phyloP scores from a whole-genome alignment of 1,139 yeast genomes.

The Nakaseomyces nivariensis region DNA sequence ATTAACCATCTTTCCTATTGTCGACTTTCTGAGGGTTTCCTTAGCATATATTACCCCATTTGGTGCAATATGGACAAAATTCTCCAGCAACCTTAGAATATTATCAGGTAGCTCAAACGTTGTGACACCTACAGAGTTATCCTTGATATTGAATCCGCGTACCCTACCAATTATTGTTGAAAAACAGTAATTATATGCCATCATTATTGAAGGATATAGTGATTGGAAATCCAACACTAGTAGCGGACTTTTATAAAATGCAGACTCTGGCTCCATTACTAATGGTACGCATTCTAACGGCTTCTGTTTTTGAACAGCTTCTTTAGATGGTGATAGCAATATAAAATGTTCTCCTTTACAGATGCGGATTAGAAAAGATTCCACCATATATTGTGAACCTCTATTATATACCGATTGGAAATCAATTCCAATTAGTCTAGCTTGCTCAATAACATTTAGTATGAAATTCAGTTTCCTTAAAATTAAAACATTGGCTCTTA shows the following conservation, averaged over 20 bases:
- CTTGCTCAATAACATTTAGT: conserved; percentile 68
- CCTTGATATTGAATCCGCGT: conserved; percentile 40
- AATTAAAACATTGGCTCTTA: conserved; percentile 41
- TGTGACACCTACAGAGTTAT: conserved; percentile 44
- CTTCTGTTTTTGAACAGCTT: conserved; percentile 74
- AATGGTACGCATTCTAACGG: conserved; percentile 83
- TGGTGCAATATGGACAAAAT: conserved; percentile 63
- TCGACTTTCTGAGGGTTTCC: conserved; percentile 53
- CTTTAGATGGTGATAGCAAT: conserved; percentile 68
- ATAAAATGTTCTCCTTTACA: conserved; percentile 68
- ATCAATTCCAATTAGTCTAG: conserved; percentile 80
- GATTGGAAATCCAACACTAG: conserved; percentile 90
- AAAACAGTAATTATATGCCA: conserved; percentile 87
- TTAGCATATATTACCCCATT: conserved; percentile 78
- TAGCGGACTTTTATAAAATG: conserved; percentile 78
- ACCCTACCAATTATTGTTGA: conserved; percentile 76
- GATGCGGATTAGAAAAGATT: conserved; percentile 64
- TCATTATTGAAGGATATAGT: conserved; percentile 81
- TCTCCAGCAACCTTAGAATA: conserved; percentile 41
- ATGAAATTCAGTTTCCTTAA: conserved; percentile 58
- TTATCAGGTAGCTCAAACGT: conserved; percentile 47
- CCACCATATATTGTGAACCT: conserved; percentile 92
- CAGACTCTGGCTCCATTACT: conserved; percentile 84
- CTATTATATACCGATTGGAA: conserved; percentile 78
- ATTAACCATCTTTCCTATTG: conserved; percentile 72